Evolutionary conservation across 192 early-diverging fungal genomes (phyloP), one percentile per base, ranked within the genome.

Genomic region (Globomyces pollinis-pini): DNA sequence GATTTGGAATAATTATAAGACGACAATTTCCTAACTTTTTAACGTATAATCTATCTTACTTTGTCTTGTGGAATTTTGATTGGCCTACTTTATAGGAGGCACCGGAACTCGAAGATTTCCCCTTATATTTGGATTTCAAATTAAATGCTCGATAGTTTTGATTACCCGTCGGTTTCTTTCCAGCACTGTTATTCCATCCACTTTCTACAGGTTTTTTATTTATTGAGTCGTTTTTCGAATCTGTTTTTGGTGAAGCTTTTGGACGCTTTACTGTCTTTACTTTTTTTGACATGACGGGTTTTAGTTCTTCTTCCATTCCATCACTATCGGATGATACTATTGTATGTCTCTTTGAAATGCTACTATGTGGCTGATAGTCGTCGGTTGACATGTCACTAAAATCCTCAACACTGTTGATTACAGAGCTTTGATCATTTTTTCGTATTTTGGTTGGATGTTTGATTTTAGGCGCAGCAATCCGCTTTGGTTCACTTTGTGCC

Each of bases 61-160:
- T 7, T n/a, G n/a, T n/a, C n/a, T n/a, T n/a, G n/a, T n/a, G 38
- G 20, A 39, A 39, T 20, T 39, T 39, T 39, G 38, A 39, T 39
- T 39, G 15, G 15, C 38, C 38, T 20, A 39, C 15, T 39, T 20
- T 39, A 15, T 39, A 20, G 15, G 38, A n/a, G 38, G 38, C 20
- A 0, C n/a, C n/a, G n/a, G n/a, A n/a, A n/a, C n/a, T n/a, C n/a
- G n/a, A n/a, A n/a, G 38, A 20, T 36, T 36, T 52, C 15, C 50
- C 50, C 21, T 52, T 36, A 0, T 15, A 49, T 29, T 49, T 49
- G 9, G 21, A 36, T 36, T 60, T 60, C 6, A 60, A 26, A 15
- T 60, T 58, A 23, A 60, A 41, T 8, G 32, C 36, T 11, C 59
- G 8, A 24, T 59, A 60, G 23, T 60, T 60, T 20, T 7, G 16